These are phyloP conservation scores for Aspergillus intermedius DNA, from an alignment of 2,329 filamentous ascomycete species.

Conservation along the genomic window DNA sequence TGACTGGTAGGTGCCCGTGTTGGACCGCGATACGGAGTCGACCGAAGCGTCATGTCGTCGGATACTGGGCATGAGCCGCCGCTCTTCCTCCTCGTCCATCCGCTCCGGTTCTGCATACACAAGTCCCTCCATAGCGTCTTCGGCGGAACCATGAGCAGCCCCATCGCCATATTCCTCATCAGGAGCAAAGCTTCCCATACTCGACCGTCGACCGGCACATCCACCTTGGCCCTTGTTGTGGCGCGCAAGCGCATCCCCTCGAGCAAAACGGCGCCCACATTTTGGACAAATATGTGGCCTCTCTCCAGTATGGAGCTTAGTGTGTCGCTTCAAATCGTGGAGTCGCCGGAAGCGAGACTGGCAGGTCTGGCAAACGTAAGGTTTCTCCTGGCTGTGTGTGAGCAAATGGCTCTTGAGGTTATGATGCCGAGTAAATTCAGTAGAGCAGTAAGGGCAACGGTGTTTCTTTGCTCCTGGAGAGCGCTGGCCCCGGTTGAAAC, in stretches of 20 bases:
- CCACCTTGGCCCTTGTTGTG: constrained; percentile 95
- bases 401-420: constrained; percentile 96
- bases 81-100: constrained; percentile 46
- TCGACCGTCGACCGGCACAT: constrained; percentile 84
- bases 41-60: constrained; percentile 60
- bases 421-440: constrained; percentile 94
- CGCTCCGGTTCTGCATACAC: constrained; percentile 50
- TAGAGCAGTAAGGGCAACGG: constrained; percentile 93
- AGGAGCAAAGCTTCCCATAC: constrained; percentile 72
- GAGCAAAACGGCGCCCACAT: constrained; percentile 88
- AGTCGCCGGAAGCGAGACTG: constrained; percentile 84
- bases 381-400: constrained; percentile 97
- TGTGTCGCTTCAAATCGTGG: constrained; percentile 92
- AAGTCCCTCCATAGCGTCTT: constrained; percentile 58
- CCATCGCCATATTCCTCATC: constrained; percentile 61
- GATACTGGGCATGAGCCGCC: constrained; percentile 59
- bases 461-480: constrained; percentile 81
- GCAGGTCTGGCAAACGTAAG: constrained; percentile 89
- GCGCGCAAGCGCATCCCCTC: constrained; percentile 86
- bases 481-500: constrained; percentile 53
- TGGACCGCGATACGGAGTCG: constrained; percentile 44
- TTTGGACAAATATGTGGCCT: constrained; percentile 91
- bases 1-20: constrained; percentile 49
- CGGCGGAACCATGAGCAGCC: constrained; percentile 39
- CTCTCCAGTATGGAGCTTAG: constrained; percentile 93